Percentiles rank a stretch among this genome's conserved stretches.
These are phyloP conservation scores for Trypanosoma scelopori DNA, from an alignment of 208 protist species.

Conservation along the genomic window DNA sequence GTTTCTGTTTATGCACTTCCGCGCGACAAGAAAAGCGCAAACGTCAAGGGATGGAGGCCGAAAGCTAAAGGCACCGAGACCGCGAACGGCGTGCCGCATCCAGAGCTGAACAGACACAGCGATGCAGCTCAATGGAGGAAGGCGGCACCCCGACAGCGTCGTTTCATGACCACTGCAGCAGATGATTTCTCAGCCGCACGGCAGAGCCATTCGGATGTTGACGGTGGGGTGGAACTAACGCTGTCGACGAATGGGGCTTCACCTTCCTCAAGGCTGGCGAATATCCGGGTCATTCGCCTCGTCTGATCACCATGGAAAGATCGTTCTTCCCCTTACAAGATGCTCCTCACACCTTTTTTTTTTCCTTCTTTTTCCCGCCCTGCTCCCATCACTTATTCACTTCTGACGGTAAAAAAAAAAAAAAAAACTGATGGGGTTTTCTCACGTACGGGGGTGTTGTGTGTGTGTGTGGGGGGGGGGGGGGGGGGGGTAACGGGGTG, in stretches of 20 bases:
- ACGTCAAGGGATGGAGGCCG: neutral
- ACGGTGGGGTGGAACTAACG: neutral
- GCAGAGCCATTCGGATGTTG: neutral
- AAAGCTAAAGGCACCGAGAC: neutral
- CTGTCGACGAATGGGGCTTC: neutral
- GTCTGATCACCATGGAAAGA: neutral
- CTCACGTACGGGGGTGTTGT: no score
- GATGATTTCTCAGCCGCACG: neutral
- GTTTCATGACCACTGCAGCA: neutral
- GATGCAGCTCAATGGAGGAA: neutral
- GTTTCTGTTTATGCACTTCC: neutral
- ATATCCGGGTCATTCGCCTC: slow-evolving; percentile 6
- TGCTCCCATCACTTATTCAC: neutral
- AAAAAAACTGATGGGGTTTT: neutral
- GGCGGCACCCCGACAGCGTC: neutral
- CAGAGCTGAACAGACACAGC: neutral
- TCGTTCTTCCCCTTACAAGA: neutral
- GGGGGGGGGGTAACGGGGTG: no score
- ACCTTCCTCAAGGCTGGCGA: neutral
- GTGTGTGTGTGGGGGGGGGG: no score
- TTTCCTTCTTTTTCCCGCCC: neutral
- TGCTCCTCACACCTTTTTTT: neutral
- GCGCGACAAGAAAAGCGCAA: neutral
- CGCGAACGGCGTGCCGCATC: neutral
- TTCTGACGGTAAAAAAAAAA: neutral